phyloP scores from a whole-genome alignment of 1,139 yeast species.

The Nakaseomyces kungkrabaensis region DNA sequence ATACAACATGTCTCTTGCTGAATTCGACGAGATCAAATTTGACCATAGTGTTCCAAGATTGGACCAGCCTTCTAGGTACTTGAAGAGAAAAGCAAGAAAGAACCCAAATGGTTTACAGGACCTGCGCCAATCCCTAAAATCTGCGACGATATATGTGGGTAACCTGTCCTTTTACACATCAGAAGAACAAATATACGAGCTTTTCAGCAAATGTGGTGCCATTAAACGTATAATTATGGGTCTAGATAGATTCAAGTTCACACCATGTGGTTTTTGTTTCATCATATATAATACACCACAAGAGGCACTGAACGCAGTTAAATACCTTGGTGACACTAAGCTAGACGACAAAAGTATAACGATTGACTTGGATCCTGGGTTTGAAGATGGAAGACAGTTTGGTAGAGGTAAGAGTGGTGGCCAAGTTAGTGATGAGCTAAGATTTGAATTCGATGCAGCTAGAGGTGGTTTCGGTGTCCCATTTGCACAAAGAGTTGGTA shows the following conservation, averaged over 20 bases:
- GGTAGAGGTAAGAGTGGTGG: constrained; percentile 92
- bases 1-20: constrained; percentile 29
- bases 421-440: constrained; percentile 54
- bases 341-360: constrained; percentile 71
- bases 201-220: constrained; percentile 70
- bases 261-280: constrained; percentile 95
- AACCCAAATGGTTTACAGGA: constrained; percentile 42
- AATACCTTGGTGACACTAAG: constrained; percentile 68
- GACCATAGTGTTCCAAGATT: constrained; percentile 52
- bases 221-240: constrained; percentile 86
- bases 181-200: constrained; percentile 84
- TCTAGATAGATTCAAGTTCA: constrained; percentile 71
- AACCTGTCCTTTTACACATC: constrained; percentile 79
- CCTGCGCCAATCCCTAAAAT: constrained; percentile 50
- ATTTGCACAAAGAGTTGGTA: constrained; percentile 26
- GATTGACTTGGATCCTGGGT: constrained; percentile 91
- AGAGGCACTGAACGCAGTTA: constrained; percentile 72
- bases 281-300: constrained; percentile 59
- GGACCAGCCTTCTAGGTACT: constrained; percentile 70
- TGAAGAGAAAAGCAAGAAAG: constrained; percentile 61
- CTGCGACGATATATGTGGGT: constrained; percentile 80
- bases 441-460: constrained; percentile 48
- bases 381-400: constrained; percentile 85
- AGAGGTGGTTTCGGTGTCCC: constrained; percentile 41
- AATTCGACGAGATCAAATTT: constrained; percentile 33